phyloP scores from a whole-genome alignment of 2,329 filamentous ascomycete species.

The Drechslerella dactyloides region DNA sequence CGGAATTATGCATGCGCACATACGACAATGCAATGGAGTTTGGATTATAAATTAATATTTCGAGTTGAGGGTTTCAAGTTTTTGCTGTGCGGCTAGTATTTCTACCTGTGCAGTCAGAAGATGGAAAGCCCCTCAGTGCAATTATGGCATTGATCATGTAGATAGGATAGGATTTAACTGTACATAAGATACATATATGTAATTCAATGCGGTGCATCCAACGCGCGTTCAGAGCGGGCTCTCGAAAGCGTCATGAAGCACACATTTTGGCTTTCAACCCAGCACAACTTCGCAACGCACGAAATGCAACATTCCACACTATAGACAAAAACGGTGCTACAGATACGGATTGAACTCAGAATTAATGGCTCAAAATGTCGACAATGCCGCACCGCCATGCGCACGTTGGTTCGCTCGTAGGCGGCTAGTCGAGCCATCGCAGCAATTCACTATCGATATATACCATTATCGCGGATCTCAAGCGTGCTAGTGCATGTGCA shows the following conservation, averaged over 20 bases:
- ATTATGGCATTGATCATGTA: conserved; percentile 3
- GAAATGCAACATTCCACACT: conserved; percentile 25
- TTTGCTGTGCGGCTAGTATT: too few species aligned
- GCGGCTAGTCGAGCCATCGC: neutral
- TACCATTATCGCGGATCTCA: neutral
- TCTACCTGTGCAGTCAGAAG: neutral
- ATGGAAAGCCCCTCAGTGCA: neutral
- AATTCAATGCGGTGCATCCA: neutral
- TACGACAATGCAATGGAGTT: conserved; percentile 37
- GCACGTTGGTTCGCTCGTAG: neutral
- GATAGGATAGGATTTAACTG: conserved; percentile 1
- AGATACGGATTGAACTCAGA: conserved; percentile 10
- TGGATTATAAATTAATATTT: conserved; percentile 20
- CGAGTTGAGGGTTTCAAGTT: too few species aligned
- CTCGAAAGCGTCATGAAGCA: neutral
- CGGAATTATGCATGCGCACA: conserved; percentile 16
- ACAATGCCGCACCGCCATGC: conserved; percentile 8
- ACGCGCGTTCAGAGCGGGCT: neutral
- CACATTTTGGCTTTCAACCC: too few species aligned
- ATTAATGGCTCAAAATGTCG: conserved; percentile 28
- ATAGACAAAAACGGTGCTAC: neutral
- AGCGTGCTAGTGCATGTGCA: neutral
- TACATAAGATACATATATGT: neutral
- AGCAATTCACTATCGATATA: neutral
- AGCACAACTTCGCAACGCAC: neutral